A percentile compares a stretch with the other conserved stretches of the same genome.
These are phyloP conservation scores for Picochlorum sp. DNA, from an alignment of 139 green algal species.

Conservation along the genomic window DNA sequence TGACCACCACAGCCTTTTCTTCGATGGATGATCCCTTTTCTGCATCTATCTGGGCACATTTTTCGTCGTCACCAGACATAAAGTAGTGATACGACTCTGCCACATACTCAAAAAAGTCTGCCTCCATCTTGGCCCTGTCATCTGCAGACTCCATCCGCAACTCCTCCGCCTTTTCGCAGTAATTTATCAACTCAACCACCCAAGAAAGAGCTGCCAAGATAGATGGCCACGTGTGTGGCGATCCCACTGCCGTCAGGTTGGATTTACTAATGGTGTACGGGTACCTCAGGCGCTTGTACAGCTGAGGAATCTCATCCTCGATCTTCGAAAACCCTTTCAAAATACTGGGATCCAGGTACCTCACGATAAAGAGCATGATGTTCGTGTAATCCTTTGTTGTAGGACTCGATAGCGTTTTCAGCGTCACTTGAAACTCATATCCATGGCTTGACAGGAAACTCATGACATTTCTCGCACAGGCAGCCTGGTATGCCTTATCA, in stretches of 20 bases:
- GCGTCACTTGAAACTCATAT: constrained; percentile 68
- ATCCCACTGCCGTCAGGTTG: constrained; percentile 81
- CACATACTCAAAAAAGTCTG: constrained; percentile 65
- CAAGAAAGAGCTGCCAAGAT: constrained; percentile 75
- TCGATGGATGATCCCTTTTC: constrained; percentile 46
- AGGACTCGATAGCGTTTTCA: constrained; percentile 54
- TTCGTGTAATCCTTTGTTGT: constrained; percentile 88
- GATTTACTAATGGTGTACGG: constrained; percentile 87
- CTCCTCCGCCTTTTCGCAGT: constrained; percentile 59
- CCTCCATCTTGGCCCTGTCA: constrained; percentile 28
- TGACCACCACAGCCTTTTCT: constrained; percentile 17
- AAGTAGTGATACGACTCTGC: constrained; percentile 58
- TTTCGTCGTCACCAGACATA: constrained; percentile 63
- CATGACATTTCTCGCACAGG: constrained; percentile 70
- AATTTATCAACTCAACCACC: constrained; percentile 87
- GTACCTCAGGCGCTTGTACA: constrained; percentile 92
- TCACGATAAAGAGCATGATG: constrained; percentile 81
- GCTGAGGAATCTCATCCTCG: constrained; percentile 73
- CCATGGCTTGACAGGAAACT: constrained; percentile 69
- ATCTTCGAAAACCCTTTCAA: constrained; percentile 60
- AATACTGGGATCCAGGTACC: constrained; percentile 65
- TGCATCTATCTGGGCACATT: constrained; percentile 50
- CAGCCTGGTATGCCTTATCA: constrained; percentile 63
- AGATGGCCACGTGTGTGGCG: constrained; percentile 82
- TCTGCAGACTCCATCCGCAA: constrained; percentile 25